These are phyloP conservation scores for Mycena vitilis DNA, from an alignment of 768 basidiomycete species.

Conservation along the genomic window DNA sequence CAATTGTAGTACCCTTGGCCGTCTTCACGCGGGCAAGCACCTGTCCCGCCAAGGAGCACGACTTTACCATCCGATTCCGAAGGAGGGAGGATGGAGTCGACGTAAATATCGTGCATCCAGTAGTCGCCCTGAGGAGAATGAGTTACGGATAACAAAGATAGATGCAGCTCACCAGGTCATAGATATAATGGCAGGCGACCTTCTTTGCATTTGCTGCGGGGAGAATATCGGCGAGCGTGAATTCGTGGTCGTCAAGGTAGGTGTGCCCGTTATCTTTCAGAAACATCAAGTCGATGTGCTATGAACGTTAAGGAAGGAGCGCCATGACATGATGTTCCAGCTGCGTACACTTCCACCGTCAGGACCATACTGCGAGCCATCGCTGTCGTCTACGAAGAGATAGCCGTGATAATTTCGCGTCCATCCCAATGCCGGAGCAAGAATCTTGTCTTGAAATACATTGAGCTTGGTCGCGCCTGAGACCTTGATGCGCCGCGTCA, in stretches of 20 bases:
- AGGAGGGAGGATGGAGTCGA: constrained; percentile 17
- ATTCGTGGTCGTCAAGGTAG: constrained; percentile 28
- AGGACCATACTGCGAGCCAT: constrained; percentile 17
- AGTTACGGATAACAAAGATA: neutral
- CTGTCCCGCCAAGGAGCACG: constrained; percentile 20
- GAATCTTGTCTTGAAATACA: constrained; percentile 49
- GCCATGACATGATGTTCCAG: neutral
- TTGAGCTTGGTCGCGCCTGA: constrained; percentile 48
- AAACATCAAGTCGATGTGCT: constrained; percentile 28
- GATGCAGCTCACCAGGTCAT: constrained; percentile 10
- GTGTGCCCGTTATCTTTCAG: constrained; percentile 24
- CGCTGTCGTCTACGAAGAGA: constrained; percentile 25
- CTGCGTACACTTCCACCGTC: constrained; percentile 15
- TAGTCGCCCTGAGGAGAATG: constrained; percentile 14
- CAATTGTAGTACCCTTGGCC: constrained; percentile 25
- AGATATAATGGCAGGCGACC: constrained; percentile 24
- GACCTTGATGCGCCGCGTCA: constrained; percentile 47
- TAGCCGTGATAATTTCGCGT: constrained; percentile 29
- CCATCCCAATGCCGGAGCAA: constrained; percentile 51
- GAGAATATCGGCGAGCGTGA: constrained; percentile 19
- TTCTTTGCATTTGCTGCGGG: constrained; percentile 13
- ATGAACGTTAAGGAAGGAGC: neutral
- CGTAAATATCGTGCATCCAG: constrained; percentile 31
- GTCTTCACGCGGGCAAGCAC: constrained; percentile 28
- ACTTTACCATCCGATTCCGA: constrained; percentile 24